phyloP scores from a whole-genome alignment of 805 yeast species.

The Lachancea cidri region DNA sequence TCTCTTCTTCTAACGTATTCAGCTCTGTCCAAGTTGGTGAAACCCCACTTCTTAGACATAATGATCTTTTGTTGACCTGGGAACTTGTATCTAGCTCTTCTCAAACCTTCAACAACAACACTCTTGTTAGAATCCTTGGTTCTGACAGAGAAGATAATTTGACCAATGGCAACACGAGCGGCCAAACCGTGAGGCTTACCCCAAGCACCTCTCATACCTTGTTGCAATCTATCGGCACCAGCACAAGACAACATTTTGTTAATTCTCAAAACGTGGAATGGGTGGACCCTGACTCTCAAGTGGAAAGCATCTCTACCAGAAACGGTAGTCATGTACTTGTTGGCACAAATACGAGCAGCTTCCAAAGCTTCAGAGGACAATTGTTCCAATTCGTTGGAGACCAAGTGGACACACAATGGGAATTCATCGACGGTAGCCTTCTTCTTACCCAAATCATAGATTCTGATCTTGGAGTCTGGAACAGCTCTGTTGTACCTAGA shows the following conservation, averaged over 20 bases:
- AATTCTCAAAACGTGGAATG: constrained; percentile 99
- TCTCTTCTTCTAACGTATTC: constrained; percentile 92
- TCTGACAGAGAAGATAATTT: constrained; percentile 96
- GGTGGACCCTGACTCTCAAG: constrained; percentile 99
- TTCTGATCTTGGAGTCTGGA: constrained; percentile 99
- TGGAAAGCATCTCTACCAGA: constrained; percentile 99
- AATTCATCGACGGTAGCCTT: constrained; percentile 99
- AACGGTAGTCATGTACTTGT: constrained; percentile 96
- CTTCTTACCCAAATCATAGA: constrained; percentile 99
- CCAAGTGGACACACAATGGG: constrained; percentile 99
- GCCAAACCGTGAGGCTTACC: constrained; percentile 99
- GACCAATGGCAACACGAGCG: constrained; percentile 98
- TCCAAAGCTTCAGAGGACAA: constrained; percentile 99
- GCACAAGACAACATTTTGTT: constrained; percentile 99
- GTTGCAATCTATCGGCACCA: constrained; percentile 99
- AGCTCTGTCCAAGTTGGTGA: constrained; percentile 97
- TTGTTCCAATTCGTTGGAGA: constrained; percentile 99
- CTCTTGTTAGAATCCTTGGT: constrained; percentile 98
- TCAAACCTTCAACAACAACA: constrained; percentile 96
- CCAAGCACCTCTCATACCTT: constrained; percentile 99
- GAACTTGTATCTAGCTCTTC: constrained; percentile 99
- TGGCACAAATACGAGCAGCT: constrained; percentile 99
- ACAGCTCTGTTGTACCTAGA: constrained; percentile 99
- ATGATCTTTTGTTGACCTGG: constrained; percentile 99
- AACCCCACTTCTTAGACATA: constrained; percentile 99